phyloP scores from a whole-genome alignment of 371 early-diverging fungal genomes.

The Mucor plumbeus region DNA sequence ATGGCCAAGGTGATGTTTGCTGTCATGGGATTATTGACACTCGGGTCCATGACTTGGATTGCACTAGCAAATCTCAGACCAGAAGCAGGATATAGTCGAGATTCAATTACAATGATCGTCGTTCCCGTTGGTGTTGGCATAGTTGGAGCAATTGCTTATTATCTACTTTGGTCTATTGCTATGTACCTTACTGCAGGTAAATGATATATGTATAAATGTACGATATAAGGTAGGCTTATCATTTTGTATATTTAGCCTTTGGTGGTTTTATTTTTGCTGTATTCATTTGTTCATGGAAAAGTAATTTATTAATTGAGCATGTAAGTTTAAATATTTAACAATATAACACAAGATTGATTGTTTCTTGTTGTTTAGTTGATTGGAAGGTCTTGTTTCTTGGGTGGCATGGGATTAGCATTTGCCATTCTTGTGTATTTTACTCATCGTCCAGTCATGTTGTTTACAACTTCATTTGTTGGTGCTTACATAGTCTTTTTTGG shows the following conservation, averaged over 20 bases:
- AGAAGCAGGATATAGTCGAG: slow-evolving; percentile 16
- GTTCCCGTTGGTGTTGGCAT: slow-evolving; percentile 32
- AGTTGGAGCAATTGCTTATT: slow-evolving; percentile 23
- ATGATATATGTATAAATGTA: neutral
- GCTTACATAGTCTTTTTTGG: slow-evolving; percentile 39
- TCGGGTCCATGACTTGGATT: slow-evolving; percentile 38
- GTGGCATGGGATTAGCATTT: slow-evolving; percentile 22
- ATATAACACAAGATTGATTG: neutral
- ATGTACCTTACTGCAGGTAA: slow-evolving; percentile 27
- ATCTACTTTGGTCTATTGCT: slow-evolving; percentile 28
- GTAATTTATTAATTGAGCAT: slow-evolving; percentile 23
- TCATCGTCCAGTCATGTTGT: slow-evolving; percentile 17
- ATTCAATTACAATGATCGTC: slow-evolving; percentile 27
- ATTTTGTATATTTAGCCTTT: slow-evolving; percentile 11
- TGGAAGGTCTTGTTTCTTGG: slow-evolving; percentile 26
- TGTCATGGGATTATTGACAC: slow-evolving; percentile 39
- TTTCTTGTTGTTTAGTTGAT: slow-evolving; percentile 13
- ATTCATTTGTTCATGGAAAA: slow-evolving; percentile 27
- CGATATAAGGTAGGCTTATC: too few species aligned
- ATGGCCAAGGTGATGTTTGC: slow-evolving; percentile 31
- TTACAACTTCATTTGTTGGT: slow-evolving; percentile 42
- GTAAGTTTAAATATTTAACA: slow-evolving; percentile 15
- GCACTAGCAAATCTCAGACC: slow-evolving; percentile 27
- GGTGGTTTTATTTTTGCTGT: slow-evolving; percentile 28
- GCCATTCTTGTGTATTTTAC: slow-evolving; percentile 18